Evolutionary conservation across 345 rosid genomes (phyloP).

Genomic region (Lepidium sativum): DNA sequence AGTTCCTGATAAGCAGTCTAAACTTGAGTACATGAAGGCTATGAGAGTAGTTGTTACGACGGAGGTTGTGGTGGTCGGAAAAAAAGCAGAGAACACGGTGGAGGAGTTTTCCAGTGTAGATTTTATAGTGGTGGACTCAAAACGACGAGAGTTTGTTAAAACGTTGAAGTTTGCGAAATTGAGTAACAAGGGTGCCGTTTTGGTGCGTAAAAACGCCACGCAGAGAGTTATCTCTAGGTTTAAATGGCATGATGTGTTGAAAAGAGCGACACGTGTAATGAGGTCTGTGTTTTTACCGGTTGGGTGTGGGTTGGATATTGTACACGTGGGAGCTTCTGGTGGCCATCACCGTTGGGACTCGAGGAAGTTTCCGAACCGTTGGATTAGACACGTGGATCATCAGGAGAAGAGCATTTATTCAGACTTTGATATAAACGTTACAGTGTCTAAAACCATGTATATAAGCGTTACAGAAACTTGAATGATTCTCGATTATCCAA

Average conservation of each 20-base stretch:
- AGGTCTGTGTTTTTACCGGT: constrained; percentile 65
- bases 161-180: constrained; percentile 55
- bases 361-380: constrained; percentile 41
- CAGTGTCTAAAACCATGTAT: background rate
- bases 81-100: constrained; percentile 44
- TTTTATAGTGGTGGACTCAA: constrained; percentile 72
- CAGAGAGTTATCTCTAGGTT: constrained; percentile 35
- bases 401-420: constrained; percentile 75
- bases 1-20: constrained; percentile 67
- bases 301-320: constrained; percentile 72
- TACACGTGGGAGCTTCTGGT: constrained; percentile 41
- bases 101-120: constrained; percentile 45
- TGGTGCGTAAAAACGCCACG: constrained; percentile 67
- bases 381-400: constrained; percentile 71
- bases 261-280: constrained; percentile 49
- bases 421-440: constrained; percentile 16
- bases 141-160: constrained; percentile 43
- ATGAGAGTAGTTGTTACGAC: constrained; percentile 30
- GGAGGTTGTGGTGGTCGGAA: constrained; percentile 44
- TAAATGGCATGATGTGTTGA: constrained; percentile 49
- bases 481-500: background rate
- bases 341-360: constrained; percentile 11
- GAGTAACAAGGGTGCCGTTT: constrained; percentile 59
- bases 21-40: constrained; percentile 38
- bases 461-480: background rate